A percentile compares a stretch with the other conserved stretches of the same genome.
Evolutionary conservation across 805 yeast species (phyloP).

Genomic region (Hanseniaspora opuntiae): DNA sequence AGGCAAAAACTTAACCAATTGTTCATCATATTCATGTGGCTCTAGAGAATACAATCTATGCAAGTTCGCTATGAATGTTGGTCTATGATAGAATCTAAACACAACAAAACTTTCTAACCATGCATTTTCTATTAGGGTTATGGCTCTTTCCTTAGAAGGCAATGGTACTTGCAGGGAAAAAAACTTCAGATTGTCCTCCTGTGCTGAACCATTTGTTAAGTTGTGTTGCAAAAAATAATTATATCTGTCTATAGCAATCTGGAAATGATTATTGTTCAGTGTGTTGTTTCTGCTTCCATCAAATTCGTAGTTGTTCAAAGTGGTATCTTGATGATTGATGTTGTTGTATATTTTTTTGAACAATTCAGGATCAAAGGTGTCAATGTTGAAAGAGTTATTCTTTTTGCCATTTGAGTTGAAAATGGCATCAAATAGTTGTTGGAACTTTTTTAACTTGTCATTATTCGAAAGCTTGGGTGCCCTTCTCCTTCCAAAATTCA

Average conservation of each 20-base stretch:
- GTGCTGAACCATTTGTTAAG: neutral
- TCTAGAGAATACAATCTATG: slow-evolving; percentile 67
- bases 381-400: slow-evolving; percentile 13
- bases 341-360: slow-evolving; percentile 20
- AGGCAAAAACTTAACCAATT: slow-evolving; percentile 70
- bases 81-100: slow-evolving; percentile 76
- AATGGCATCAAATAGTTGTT: slow-evolving; percentile 17
- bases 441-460: slow-evolving; percentile 17
- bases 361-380: slow-evolving; percentile 19
- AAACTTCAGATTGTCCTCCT: slow-evolving; percentile 11
- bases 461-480: slow-evolving; percentile 12
- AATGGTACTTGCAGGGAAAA: slow-evolving; percentile 41
- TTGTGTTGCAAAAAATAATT: slow-evolving; percentile 1
- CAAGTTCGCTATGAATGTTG: slow-evolving; percentile 61
- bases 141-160: slow-evolving; percentile 65
- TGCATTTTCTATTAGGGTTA: slow-evolving; percentile 58
- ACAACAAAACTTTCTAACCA: slow-evolving; percentile 81
- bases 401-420: slow-evolving; percentile 7
- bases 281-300: slow-evolving; percentile 1
- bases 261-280: slow-evolving; percentile 2
- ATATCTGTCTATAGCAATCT: slow-evolving; percentile 10
- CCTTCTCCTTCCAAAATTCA: neutral
- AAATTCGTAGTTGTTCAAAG: neutral
- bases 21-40: slow-evolving; percentile 59
- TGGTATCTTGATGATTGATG: slow-evolving; percentile 12